Base-by-base conservation (phyloP, 805 yeast species). In the Ogataea angusta region DNA sequence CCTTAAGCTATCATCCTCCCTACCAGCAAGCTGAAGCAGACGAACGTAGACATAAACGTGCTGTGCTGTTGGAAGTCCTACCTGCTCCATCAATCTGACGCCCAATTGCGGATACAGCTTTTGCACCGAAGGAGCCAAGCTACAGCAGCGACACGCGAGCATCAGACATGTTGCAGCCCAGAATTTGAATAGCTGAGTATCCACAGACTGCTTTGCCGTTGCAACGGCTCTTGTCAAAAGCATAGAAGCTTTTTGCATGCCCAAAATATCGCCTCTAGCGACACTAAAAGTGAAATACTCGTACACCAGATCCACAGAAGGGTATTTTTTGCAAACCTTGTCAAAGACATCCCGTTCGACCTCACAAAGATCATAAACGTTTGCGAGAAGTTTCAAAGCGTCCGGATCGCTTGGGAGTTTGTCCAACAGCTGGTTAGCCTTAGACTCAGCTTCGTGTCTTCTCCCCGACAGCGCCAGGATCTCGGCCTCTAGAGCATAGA, bases 61-160 rank as follows among this genome's bases (percentile, higher is more conserved):
- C 51, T 87, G 95, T 7, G 82, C 76, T 15, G 69, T 66, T 29
- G 65, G 49, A 1, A 91, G 86, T 31, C 66, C 64, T 13, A 72
- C 56, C n/a, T 62, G 60, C 21, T 73, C 78, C 21, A 84, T 57
- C 47, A 82, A 57, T 48, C 81, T 77, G 43, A 70, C 53, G 0
- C 88, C 90, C 24, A 88, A 63, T 43, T 71, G 66, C 1, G 86
- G 81, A 45, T 76, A 76, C 27, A 88, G 60, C 27, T 58, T 64
- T 36, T 55, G 53, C 48, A 80, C 85, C 41, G 74, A 67, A 0
- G 64, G 67, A 4, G 69, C 51, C 10, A 71, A 59, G 25, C 61
- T 45, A 37, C 59, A 54, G n/a, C 54, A 51, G 5, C 45, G 42
- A 31, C 59, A 53, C 36, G 70, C 70, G 31, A 76, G 50, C 62